Evolutionary conservation across 2,329 filamentous ascomycete species (phyloP), one percentile per base, ranked within the genome.

Genomic region (Didymella glomerata): DNA sequence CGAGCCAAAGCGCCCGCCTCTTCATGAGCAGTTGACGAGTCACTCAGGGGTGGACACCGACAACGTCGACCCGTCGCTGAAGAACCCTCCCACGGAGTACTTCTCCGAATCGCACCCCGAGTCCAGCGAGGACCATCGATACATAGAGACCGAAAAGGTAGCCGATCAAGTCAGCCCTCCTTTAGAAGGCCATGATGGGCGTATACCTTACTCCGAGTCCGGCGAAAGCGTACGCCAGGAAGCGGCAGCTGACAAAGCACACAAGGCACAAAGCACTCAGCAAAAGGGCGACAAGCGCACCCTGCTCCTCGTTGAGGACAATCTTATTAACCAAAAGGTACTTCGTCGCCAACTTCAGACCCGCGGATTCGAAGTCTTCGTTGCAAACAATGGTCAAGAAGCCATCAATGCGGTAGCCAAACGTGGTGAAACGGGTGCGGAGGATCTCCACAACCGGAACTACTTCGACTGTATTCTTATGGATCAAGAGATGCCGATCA

Each of bases 271-370:
- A 47, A 70, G 61, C 24, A 42, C 61, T 16, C 49, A 62, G n/a
- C 57, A 50, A 4, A 62, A 60, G 3, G 64, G 71, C 20, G 45
- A 52, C 3, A 66, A 66, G 10, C 60, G 63, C 10, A 75, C 70
- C 2, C 55, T 77, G 7, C 72, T 84, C 0, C 68, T 84, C 0
- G 81, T 83, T 0, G 82, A 83, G 60, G 82, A 83, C 59, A 84
- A 83, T 45, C 54, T 77, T 2, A 79, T 83, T 54, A 84, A 84
- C 22, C 75, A 83, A 0, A 80, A 81, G 20, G 81, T 84, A 25
- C 64, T 84, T 27, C 74, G 78, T 14, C 80, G 82, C 65, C 82
- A 83, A 62, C 79, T 82, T 48, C 77, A 79, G 53, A 78, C 79
- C 41, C 73, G 80, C 11, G 74, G 76, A 0, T 73, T 82, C 24